Conservation (phyloP, 164 flowering plant species). For the Paratinospora sagittata region DNA sequence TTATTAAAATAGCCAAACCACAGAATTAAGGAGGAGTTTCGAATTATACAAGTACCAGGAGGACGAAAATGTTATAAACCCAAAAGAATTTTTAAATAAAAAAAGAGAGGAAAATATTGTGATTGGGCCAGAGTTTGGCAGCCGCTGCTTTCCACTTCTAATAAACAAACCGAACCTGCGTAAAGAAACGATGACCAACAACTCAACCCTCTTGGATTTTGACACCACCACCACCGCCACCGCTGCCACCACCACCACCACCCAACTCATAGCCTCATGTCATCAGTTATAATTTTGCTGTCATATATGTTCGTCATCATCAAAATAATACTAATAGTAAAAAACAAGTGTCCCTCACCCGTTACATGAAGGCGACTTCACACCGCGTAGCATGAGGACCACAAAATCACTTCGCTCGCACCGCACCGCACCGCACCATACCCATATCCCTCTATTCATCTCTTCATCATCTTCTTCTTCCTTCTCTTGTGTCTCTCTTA, state of each 20-base stretch:
- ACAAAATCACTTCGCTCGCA: background rate
- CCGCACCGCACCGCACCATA: background rate
- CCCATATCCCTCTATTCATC: background rate
- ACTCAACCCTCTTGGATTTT: background rate
- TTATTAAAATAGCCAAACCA: too few relatives aligned
- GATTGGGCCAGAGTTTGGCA: conserved; percentile 1
- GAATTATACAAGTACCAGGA: background rate
- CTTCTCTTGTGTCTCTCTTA: background rate
- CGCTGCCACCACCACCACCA: background rate
- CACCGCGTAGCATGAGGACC: background rate
- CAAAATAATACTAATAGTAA: background rate
- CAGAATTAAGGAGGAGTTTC: background rate
- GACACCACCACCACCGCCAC: background rate
- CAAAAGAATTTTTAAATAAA: background rate
- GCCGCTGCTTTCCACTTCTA: background rate
- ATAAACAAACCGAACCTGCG: background rate
- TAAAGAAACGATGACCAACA: background rate
- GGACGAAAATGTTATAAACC: background rate
- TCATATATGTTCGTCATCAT: background rate
- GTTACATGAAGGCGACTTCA: background rate
- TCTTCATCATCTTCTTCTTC: background rate
- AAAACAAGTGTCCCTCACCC: background rate
- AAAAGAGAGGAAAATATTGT: background rate
- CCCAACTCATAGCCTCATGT: background rate
- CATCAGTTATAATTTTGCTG: too few relatives aligned